Conservation (phyloP, 176 grass and related monocot genomes). For the Puccinellia tenuiflora region DNA sequence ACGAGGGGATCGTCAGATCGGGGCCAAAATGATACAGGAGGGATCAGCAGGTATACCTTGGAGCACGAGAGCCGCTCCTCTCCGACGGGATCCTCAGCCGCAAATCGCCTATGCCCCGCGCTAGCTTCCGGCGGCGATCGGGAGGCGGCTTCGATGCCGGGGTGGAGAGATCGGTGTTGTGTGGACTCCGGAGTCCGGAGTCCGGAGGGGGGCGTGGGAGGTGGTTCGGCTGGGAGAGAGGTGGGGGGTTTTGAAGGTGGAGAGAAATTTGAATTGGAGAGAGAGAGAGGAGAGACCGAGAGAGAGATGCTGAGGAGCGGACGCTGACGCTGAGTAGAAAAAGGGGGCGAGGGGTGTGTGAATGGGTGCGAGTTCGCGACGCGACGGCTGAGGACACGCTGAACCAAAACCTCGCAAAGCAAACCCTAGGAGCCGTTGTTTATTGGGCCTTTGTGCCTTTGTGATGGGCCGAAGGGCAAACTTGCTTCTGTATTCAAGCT, state of each 20-base stretch:
- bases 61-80: not conserved
- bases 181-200: not conserved
- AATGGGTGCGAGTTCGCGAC: not conserved
- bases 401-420: not conserved
- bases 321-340: not conserved
- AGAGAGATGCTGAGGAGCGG: not conserved
- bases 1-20: not conserved
- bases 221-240: not conserved
- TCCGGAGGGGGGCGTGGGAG: not conserved
- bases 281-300: not conserved
- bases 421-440: not conserved
- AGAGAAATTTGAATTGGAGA: constrained; percentile 16
- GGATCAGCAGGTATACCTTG: not conserved
- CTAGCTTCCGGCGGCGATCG: not conserved
- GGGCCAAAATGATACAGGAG: not conserved
- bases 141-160: not conserved
- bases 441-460: not conserved
- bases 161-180: not conserved
- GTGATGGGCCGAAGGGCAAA: not conserved
- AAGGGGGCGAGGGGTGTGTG: not conserved
- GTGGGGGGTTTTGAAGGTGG: not conserved
- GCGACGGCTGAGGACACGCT: not conserved
- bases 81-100: not conserved
- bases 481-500: not conserved
- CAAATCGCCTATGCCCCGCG: not conserved